Percentiles rank a stretch among this genome's conserved stretches.
phyloP scores from a whole-genome alignment of 2,329 filamentous ascomycete genomes.

The Arthrinium puccinioides region DNA sequence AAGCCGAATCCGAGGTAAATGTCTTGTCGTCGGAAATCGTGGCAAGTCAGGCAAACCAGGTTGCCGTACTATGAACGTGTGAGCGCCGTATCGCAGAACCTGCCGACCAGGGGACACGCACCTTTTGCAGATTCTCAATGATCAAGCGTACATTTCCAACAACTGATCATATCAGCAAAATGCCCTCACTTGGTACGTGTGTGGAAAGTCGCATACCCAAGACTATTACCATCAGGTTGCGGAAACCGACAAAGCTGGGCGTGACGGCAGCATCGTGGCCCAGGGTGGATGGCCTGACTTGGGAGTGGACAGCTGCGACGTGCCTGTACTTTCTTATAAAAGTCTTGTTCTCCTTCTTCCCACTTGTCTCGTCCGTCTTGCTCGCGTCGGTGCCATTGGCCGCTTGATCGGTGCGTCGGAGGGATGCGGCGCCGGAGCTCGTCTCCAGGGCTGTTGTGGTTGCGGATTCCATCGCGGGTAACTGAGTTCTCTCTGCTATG shows the following conservation, averaged over 20 bases:
- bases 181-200: too few relatives aligned
- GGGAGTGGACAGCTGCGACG: conserved; percentile 77
- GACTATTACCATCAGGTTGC: conserved; percentile 94
- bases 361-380: not conserved
- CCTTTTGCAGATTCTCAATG: conserved; percentile 96
- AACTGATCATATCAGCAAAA: too few relatives aligned
- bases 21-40: conserved; percentile 78
- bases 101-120: conserved; percentile 23
- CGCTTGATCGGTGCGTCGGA: conserved; percentile 10
- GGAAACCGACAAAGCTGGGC: conserved; percentile 87
- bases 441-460: conserved; percentile 29
- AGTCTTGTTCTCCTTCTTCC: conserved; percentile 8
- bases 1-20: conserved; percentile 67
- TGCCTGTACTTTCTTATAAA: conserved; percentile 74
- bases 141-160: conserved; percentile 90
- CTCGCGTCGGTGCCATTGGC: not conserved
- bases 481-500: too few relatives aligned
- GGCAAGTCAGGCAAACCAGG: conserved; percentile 82
- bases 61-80: conserved; percentile 70
- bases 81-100: too few relatives aligned
- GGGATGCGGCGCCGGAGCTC: conserved; percentile 9
- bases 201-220: conserved; percentile 63
- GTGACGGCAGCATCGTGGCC: conserved; percentile 70
- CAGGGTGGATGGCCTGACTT: conserved; percentile 67
- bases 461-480: conserved; percentile 30